These are phyloP conservation scores for Termitomyces sp. DNA, from an alignment of 768 basidiomycete species.

Conservation along the genomic window DNA sequence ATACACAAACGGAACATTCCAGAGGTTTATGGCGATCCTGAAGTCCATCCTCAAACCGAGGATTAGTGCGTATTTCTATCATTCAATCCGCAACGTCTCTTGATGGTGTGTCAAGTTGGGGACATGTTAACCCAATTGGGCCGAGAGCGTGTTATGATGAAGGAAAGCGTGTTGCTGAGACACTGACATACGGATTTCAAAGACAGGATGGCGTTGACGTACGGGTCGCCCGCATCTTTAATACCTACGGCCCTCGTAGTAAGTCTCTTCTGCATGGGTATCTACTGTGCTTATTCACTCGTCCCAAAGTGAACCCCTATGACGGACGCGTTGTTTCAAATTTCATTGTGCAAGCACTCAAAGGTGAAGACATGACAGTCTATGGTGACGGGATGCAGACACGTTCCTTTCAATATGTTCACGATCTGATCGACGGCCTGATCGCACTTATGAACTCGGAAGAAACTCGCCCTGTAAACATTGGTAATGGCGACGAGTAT, in stretches of 20 bases:
- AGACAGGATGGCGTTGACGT: slow-evolving; percentile 94
- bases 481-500: slow-evolving; percentile 94
- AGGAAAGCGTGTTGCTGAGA: slow-evolving; percentile 98
- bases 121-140: slow-evolving; percentile 97
- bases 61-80: slow-evolving; percentile 66
- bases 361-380: slow-evolving; percentile 95
- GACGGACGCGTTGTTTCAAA: slow-evolving; percentile 99
- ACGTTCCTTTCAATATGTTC: slow-evolving; percentile 96
- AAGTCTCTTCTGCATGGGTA: slow-evolving; percentile 16
- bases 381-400: slow-evolving; percentile 94
- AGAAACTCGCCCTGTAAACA: slow-evolving; percentile 93
- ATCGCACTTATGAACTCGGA: slow-evolving; percentile 94
- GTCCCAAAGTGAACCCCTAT: slow-evolving; percentile 80
- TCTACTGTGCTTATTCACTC: slow-evolving; percentile 16
- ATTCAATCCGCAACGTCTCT: slow-evolving; percentile 4
- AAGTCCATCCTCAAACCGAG: slow-evolving; percentile 94
- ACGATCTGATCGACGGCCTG: slow-evolving; percentile 93
- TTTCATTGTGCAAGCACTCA: slow-evolving; percentile 96
- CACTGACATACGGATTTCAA: slow-evolving; percentile 93
- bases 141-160: slow-evolving; percentile 99
- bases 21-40: slow-evolving; percentile 99
- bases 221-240: slow-evolving; percentile 97
- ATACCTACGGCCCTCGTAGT: slow-evolving; percentile 90
- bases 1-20: slow-evolving; percentile 4
- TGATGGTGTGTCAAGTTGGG: slow-evolving; percentile 59